These are phyloP conservation scores for Cercis canadensis DNA, from an alignment of 306 rosid genomes.

Conservation along the genomic window DNA sequence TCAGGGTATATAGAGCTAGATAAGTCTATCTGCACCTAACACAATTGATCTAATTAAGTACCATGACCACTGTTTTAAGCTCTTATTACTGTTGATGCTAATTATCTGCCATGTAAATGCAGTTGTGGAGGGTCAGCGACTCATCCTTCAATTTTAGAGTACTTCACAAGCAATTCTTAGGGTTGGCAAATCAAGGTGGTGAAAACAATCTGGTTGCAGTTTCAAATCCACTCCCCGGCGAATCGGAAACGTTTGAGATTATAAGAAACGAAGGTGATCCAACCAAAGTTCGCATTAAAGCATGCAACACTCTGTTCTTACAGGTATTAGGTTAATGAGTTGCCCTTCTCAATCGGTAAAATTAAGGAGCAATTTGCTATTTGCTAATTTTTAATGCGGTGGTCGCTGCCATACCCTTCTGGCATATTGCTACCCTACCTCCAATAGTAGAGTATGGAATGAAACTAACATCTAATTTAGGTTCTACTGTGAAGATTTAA, in stretches of 20 bases:
- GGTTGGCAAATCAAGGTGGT: slow-evolving; percentile 27
- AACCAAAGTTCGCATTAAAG: slow-evolving; percentile 48
- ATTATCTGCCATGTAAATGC: background rate
- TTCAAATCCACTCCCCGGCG: slow-evolving; percentile 29
- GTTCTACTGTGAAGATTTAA: too few relatives aligned
- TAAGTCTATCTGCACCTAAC: too few relatives aligned
- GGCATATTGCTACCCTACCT: too few relatives aligned
- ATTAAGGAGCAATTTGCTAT: too few relatives aligned
- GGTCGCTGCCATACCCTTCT: too few relatives aligned
- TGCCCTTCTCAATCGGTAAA: too few relatives aligned
- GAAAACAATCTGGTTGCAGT: slow-evolving; percentile 31
- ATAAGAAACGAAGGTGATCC: slow-evolving; percentile 45
- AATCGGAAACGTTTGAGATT: slow-evolving; percentile 51
- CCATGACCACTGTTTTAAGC: too few relatives aligned
- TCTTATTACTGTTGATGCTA: too few relatives aligned
- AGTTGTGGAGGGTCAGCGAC: slow-evolving; percentile 64
- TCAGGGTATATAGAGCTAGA: slow-evolving; percentile 28
- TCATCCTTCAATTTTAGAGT: slow-evolving; percentile 45
- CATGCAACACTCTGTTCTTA: slow-evolving; percentile 54
- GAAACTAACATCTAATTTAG: too few relatives aligned
- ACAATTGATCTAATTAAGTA: too few relatives aligned
- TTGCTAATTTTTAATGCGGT: too few relatives aligned
- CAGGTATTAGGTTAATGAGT: slow-evolving; percentile 40
- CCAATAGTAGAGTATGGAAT: too few relatives aligned
- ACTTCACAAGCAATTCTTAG: slow-evolving; percentile 45